These are phyloP conservation scores for Laguncularia racemosa DNA, from an alignment of 345 rosid species.

Conservation along the genomic window DNA sequence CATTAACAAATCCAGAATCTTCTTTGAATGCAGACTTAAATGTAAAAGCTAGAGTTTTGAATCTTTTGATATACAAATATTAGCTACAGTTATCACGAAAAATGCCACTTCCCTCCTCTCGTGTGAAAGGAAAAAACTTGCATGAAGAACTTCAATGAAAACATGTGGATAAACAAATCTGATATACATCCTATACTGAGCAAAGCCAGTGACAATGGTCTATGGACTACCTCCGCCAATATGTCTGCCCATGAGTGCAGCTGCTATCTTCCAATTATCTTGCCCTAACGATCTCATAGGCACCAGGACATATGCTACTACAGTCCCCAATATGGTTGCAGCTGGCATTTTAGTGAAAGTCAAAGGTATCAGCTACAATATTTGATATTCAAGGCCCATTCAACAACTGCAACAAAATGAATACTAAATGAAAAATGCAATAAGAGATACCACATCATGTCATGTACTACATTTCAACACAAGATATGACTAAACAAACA, in stretches of 20 bases:
- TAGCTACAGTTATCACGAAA: too few species aligned
- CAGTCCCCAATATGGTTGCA: slow-evolving; percentile 59
- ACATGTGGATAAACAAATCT: too few species aligned
- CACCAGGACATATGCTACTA: slow-evolving; percentile 59
- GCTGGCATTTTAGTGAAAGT: slow-evolving; percentile 36
- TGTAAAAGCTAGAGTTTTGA: too few species aligned
- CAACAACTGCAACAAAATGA: too few species aligned
- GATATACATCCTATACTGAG: not conserved
- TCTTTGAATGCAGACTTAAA: not conserved
- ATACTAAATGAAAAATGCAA: too few species aligned
- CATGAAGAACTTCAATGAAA: too few species aligned
- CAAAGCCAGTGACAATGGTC: not conserved
- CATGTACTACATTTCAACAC: too few species aligned
- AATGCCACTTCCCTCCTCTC: too few species aligned
- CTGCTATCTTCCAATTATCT: slow-evolving; percentile 88
- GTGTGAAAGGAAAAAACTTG: too few species aligned
- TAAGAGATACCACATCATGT: too few species aligned
- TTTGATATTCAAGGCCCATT: not conserved
- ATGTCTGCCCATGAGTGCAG: slow-evolving; percentile 88
- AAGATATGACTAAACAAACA: too few species aligned
- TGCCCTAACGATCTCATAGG: slow-evolving; percentile 89
- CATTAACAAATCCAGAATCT: not conserved
- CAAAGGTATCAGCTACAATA: not conserved
- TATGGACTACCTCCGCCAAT: slow-evolving; percentile 36
- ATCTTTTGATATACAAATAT: too few species aligned